Base-by-base conservation (phyloP, 495 filamentous ascomycete species). In the Annulohypoxylon nitens region DNA sequence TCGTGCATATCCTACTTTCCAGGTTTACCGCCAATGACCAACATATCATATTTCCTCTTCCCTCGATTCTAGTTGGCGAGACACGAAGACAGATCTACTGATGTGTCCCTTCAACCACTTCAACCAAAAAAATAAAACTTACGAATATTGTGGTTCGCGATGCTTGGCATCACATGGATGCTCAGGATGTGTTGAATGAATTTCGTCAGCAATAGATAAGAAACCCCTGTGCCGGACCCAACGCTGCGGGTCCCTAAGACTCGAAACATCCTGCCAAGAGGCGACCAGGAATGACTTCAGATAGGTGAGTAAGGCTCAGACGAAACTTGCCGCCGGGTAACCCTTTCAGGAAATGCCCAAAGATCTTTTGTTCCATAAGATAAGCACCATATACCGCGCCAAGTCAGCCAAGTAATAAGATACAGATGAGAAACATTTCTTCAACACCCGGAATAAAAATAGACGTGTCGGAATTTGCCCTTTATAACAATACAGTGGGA, bases 401-500 rank as follows among this genome's bases (percentile, higher is more conserved):
- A 71, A 64, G 68, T 10, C n/a, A 12, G 50, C 50, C 50, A 54
- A 54, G 50, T 26, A 37, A 45, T 36, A 53, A 65, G 61, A 61
- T 47, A 37, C 53, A 16, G 45, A 45, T 67, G 69, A 67, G 69
- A 72, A 72, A 61, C 69, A 34, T 58, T 39, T 67, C 4, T 54
- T 68, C 36, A 60, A 55, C 70, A 36, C 39, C 43, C 53, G 54
- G 26, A 55, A 62, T 64, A 69, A 64, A 68, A 73, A 69, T 69
- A 73, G 70, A 61, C 57, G 20, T 59, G 20, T 59, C 65, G 53
- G 64, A 68, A 16, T 53, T 26, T 58, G 45, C 30, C 61, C 60
- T 54, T 37, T 16, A 14, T 9, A 48, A 47, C n/a, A 47, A 20
- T 50, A 50, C 25, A 26, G 53, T 68, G 61, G 64, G 47, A 50